Evolutionary conservation across 2,329 filamentous ascomycete species (phyloP), one percentile per base, ranked within the genome.

Genomic region (Pseudogymnoascus sp.): DNA sequence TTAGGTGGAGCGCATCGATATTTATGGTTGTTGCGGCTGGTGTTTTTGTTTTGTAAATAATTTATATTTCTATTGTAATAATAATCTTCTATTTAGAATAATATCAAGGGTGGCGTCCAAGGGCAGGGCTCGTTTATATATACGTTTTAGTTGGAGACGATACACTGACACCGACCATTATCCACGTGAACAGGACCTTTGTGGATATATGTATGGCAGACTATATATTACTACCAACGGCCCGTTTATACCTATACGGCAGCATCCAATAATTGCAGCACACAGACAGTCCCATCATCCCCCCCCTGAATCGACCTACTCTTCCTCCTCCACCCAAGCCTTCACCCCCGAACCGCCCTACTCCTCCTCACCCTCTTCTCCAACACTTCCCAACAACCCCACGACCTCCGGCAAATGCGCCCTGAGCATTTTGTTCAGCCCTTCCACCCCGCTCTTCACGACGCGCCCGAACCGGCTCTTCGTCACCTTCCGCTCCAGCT

Each of bases 401-500:
- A 78, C 76, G 1, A 80, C 79, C 38, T 86, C 82, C 2, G 69
- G 68, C 2, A 79, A 77, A 67, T 87, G 84, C 60, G 73, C 73
- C 49, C 76, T 75, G 80, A 85, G 83, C 84, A 86, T 86, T 64
- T 75, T 77, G 49, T 77, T 79, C 9, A 86, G 74, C 0, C 79
- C 80, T 8, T 71, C 73, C 64, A 77, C 74, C 1, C 77, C 70
- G 66, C 83, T 85, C 65, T 77, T 78, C 25, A 81, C 74, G 1
- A 87, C 84, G 1, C 77, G 78, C 2, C 85, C 85, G 66, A 86
- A 88, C 0, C 84, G 79, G 36, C 80, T 78, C 75, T 85, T 87
- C 58, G 78, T 74, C 0, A 87, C 82, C 69, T 84, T 86, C 65
- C 81, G 79, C 1, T 76, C 80, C 19, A 85, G 77, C 4, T 86